These are phyloP conservation scores for Aspergillus funiculosus DNA, from an alignment of 495 filamentous ascomycete genomes.

Conservation along the genomic window DNA sequence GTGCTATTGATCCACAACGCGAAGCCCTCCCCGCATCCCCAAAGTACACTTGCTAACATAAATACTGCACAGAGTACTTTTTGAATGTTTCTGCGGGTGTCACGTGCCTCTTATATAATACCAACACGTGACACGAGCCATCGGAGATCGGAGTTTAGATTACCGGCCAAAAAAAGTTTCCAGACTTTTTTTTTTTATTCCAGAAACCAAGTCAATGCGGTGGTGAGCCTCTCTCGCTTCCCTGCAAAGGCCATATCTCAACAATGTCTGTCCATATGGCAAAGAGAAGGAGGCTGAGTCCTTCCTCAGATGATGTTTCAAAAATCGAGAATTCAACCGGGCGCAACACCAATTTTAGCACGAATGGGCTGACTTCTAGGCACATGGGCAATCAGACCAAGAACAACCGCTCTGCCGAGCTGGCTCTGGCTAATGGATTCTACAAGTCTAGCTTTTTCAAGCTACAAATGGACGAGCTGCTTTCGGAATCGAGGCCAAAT, in stretches of 20 bases:
- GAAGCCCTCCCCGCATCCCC: no score
- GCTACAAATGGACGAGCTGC: constrained; percentile 78
- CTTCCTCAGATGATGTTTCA: constrained; percentile 22
- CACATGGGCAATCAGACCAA: constrained; percentile 16
- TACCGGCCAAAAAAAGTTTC: constrained; percentile 7
- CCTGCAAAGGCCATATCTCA: background rate
- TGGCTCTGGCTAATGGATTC: constrained; percentile 40
- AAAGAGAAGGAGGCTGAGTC: constrained; percentile 38
- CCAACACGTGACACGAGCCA: background rate
- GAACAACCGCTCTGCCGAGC: constrained; percentile 32
- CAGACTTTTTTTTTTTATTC: background rate
- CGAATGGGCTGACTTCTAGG: background rate
- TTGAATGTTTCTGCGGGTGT: no score
- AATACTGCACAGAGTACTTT: no score
- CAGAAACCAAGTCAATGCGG: background rate
- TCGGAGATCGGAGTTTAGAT: constrained; percentile 14
- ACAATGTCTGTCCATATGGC: constrained; percentile 32
- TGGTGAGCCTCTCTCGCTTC: background rate
- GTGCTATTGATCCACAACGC: no score
- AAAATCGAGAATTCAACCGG: constrained; percentile 1
- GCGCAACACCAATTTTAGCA: background rate
- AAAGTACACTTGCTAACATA: no score
- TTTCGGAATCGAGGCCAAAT: constrained; percentile 61
- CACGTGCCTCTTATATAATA: background rate
- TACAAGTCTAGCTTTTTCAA: constrained; percentile 76